Conservation (phyloP, 345 rosid species). For the Aegle marmelos region DNA sequence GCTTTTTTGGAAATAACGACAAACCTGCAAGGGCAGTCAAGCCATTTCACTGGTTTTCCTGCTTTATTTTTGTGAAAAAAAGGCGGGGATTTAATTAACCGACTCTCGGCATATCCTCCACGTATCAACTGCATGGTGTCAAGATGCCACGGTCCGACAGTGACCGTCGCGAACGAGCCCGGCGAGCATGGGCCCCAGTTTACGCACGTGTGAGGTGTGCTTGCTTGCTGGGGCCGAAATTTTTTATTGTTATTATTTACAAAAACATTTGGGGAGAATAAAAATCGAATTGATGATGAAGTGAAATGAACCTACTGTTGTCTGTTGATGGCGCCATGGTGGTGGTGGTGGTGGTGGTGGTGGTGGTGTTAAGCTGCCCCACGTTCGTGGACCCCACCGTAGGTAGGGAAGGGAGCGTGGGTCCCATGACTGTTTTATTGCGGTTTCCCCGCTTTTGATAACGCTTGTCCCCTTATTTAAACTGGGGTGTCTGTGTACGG, state of each 20-base stretch:
- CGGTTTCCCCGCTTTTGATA: conserved; percentile 34
- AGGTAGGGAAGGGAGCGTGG: conserved; percentile 24
- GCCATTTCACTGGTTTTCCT: background rate
- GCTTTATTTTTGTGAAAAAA: background rate
- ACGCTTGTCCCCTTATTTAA: conserved; percentile 9
- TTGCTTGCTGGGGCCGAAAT: background rate
- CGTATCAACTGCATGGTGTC: conserved; percentile 12
- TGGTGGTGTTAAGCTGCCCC: background rate
- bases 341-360: background rate
- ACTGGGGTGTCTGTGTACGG: conserved; percentile 40
- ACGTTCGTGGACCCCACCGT: conserved; percentile 16
- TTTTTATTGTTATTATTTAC: background rate
- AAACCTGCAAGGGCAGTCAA: conserved; percentile 1
- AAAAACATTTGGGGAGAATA: background rate
- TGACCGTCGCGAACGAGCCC: conserved; percentile 10
- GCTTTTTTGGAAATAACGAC: background rate
- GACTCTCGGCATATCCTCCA: conserved; percentile 22
- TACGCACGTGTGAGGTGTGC: conserved; percentile 22
- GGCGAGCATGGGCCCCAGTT: conserved; percentile 7
- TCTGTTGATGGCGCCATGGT: too few species aligned
- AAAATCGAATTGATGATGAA: background rate
- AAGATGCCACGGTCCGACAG: conserved; percentile 4
- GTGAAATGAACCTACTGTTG: too few species aligned
- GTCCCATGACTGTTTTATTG: conserved; percentile 33
- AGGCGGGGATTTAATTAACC: conserved; percentile 13